phyloP scores from a whole-genome alignment of 2,329 filamentous ascomycete species.

The Cordyceps tenuipes region DNA sequence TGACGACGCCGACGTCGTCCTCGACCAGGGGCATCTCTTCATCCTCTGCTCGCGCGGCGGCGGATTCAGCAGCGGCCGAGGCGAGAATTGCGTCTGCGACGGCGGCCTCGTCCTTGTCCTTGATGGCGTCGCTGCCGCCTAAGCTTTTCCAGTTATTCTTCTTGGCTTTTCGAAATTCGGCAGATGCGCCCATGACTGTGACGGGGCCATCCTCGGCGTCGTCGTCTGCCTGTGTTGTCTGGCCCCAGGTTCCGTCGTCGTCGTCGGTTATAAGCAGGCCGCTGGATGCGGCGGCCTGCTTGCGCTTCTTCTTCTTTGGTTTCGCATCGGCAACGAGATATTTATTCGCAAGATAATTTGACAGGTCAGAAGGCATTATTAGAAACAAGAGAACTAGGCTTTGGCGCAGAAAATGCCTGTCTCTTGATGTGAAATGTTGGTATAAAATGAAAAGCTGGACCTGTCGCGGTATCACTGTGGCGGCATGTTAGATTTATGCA shows the following conservation, averaged over 20 bases:
- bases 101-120: conserved; percentile 36
- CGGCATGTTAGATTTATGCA: conserved; percentile 3
- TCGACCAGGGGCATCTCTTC: conserved; percentile 43
- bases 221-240: conserved; percentile 33
- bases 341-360: conserved; percentile 82
- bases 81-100: conserved; percentile 74
- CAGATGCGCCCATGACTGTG: conserved; percentile 41
- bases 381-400: background rate
- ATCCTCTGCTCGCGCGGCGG: conserved; percentile 38
- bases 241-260: conserved; percentile 47
- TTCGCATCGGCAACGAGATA: conserved; percentile 63
- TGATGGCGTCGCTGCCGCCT: conserved; percentile 30
- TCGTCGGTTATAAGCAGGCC: conserved; percentile 60
- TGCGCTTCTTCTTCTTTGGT: conserved; percentile 55
- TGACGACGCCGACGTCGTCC: conserved; percentile 39
- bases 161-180: conserved; percentile 65
- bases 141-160: conserved; percentile 75
- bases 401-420: too few species aligned
- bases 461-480: background rate
- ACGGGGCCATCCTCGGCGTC: conserved; percentile 46
- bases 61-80: conserved; percentile 59
- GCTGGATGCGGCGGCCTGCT: conserved; percentile 40
- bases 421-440: too few species aligned
- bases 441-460: background rate
- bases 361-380: conserved; percentile 53